Percentiles rank a stretch among this genome's conserved stretches.
phyloP scores from a whole-genome alignment of 1,284 basidiomycete genomes.

The Ceraceosorus guamensis region DNA sequence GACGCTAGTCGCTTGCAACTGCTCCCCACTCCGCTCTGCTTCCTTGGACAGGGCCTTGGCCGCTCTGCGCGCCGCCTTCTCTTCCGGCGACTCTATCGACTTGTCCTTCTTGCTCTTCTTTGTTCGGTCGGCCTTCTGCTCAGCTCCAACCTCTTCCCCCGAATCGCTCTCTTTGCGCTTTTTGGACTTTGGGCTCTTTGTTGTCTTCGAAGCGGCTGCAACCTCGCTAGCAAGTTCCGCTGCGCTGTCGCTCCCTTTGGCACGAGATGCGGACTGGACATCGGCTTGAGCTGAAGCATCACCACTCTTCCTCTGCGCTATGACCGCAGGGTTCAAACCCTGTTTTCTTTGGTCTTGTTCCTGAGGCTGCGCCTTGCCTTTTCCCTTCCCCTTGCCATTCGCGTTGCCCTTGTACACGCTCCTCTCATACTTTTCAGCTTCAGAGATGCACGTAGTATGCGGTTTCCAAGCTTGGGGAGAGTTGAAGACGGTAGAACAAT shows the following conservation, averaged over 20 bases:
- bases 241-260: no score
- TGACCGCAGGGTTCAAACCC: no score
- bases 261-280: no score
- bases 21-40: no score
- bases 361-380: slow-evolving; percentile 7
- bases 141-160: no score
- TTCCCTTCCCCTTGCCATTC: background rate
- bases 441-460: slow-evolving; percentile 46
- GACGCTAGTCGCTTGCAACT: background rate
- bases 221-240: background rate
- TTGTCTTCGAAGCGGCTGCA: background rate
- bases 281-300: no score
- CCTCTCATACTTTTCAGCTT: slow-evolving; percentile 45
- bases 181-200: no score
- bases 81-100: slow-evolving; percentile 21
- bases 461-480: slow-evolving; percentile 39
- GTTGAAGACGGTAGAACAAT: slow-evolving; percentile 44
- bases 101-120: slow-evolving; percentile 9
- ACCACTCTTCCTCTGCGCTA: no score
- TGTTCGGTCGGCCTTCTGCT: background rate
- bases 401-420: background rate
- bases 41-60: slow-evolving; percentile 24
- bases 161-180: no score
- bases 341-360: background rate
- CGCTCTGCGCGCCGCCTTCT: slow-evolving; percentile 22